phyloP scores from a whole-genome alignment of 768 basidiomycete genomes.

The Pisolithus orientalis region DNA sequence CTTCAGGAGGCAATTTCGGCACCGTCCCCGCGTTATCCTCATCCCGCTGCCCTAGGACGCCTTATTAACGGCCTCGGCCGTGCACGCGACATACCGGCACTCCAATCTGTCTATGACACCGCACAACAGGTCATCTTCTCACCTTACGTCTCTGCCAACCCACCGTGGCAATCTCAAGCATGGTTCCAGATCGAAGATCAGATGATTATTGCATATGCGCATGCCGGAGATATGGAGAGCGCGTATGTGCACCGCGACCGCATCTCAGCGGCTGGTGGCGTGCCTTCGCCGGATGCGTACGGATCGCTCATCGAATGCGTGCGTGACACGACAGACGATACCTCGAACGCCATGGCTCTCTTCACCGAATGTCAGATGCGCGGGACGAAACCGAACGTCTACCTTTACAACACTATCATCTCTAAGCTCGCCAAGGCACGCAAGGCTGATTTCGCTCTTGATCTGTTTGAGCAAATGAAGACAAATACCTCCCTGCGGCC shows the following conservation, averaged over 20 bases:
- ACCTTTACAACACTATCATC: constrained; percentile 96
- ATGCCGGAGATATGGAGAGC: constrained; percentile 69
- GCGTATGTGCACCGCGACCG: constrained; percentile 78
- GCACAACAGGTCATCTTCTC: constrained; percentile 56
- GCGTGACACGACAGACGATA: constrained; percentile 95
- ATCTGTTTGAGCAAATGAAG: constrained; percentile 88
- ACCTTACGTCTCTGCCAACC: constrained; percentile 31
- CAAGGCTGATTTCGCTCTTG: constrained; percentile 84
- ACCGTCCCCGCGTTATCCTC: constrained; percentile 41
- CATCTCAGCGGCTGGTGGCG: constrained; percentile 68
- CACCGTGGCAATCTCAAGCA: constrained; percentile 42
- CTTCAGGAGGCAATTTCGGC: constrained; percentile 40
- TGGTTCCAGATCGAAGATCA: constrained; percentile 84
- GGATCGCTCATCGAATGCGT: constrained; percentile 82
- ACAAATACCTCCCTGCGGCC: constrained; percentile 45
- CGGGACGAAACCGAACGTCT: constrained; percentile 73
- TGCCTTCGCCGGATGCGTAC: constrained; percentile 86
- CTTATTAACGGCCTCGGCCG: constrained; percentile 71
- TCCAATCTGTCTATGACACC: constrained; percentile 57
- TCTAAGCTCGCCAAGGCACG: constrained; percentile 92
- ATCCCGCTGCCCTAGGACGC: constrained; percentile 44
- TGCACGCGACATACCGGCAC: constrained; percentile 49
- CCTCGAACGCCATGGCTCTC: constrained; percentile 76
- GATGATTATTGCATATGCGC: constrained; percentile 85
- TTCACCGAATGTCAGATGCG: constrained; percentile 71